A percentile compares a stretch with the other conserved stretches of the same genome.
Conservation (phyloP, 768 basidiomycete species). For the Hypholoma fasciculare region DNA sequence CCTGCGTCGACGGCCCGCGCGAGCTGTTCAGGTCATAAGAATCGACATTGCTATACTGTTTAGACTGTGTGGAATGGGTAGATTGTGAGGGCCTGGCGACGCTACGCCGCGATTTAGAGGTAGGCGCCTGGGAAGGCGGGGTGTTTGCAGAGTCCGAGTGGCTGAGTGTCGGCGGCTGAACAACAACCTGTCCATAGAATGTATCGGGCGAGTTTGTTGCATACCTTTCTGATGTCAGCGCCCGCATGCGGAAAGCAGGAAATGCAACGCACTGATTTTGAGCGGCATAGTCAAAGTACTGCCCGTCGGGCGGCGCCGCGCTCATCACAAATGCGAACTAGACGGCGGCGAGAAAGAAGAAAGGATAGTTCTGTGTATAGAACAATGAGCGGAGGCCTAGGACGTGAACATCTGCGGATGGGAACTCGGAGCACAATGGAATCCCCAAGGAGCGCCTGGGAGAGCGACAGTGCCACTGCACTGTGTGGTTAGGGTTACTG, state of each 20-base stretch:
- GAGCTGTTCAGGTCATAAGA: constrained; percentile 1
- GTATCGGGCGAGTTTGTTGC: constrained; percentile 15
- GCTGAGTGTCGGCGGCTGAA: constrained; percentile 15
- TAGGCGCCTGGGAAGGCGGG: constrained; percentile 5
- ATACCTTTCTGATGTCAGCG: constrained; percentile 11
- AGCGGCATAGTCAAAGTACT: constrained; percentile 10
- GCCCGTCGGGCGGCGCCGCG: constrained; percentile 6
- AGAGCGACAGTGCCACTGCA: background rate
- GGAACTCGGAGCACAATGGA: constrained; percentile 3
- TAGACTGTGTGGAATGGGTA: constrained; percentile 3
- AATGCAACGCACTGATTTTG: constrained; percentile 8
- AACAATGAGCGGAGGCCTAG: background rate
- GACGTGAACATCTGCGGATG: constrained; percentile 2
- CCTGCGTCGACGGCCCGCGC: constrained; percentile 12
- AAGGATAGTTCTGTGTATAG: background rate
- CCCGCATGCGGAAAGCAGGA: background rate
- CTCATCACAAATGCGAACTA: background rate
- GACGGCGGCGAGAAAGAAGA: background rate
- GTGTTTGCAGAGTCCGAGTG: constrained; percentile 17
- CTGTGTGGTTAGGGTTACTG: background rate
- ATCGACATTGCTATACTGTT: constrained; percentile 3
- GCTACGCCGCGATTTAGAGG: background rate
- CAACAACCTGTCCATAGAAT: constrained; percentile 13
- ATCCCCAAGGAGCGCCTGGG: background rate
- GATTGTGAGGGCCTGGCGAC: constrained; percentile 1